These are phyloP conservation scores for Saturnispora diversa DNA, from an alignment of 805 yeast species.

Conservation along the genomic window DNA sequence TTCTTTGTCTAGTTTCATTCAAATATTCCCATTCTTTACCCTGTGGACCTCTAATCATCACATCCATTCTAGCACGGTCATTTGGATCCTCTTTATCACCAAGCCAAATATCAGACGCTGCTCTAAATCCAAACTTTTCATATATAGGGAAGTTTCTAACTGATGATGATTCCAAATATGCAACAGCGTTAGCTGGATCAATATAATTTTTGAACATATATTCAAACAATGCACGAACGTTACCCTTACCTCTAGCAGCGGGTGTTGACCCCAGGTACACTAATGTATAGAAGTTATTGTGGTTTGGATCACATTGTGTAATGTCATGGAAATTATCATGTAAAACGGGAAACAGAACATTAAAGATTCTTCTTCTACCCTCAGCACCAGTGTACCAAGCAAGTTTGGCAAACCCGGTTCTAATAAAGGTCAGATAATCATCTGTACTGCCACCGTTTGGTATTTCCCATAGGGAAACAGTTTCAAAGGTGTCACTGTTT, in stretches of 20 bases:
- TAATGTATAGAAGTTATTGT: slow-evolving; percentile 26
- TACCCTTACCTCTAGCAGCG: slow-evolving; percentile 49
- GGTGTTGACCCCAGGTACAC: slow-evolving; percentile 32
- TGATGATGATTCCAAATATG: slow-evolving; percentile 45
- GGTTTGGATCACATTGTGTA: slow-evolving; percentile 31
- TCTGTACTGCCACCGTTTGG: slow-evolving; percentile 41
- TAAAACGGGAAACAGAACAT: slow-evolving; percentile 43
- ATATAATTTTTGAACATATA: slow-evolving; percentile 40
- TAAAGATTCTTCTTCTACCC: slow-evolving; percentile 43
- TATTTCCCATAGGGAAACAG: slow-evolving; percentile 47
- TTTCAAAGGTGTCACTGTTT: slow-evolving; percentile 34
- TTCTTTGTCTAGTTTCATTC: slow-evolving; percentile 22
- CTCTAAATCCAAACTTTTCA: slow-evolving; percentile 42
- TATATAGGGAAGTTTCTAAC: slow-evolving; percentile 44
- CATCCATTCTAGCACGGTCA: slow-evolving; percentile 33
- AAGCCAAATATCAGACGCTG: slow-evolving; percentile 41
- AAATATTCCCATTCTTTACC: slow-evolving; percentile 27
- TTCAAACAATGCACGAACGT: slow-evolving; percentile 42
- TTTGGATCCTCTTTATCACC: slow-evolving; percentile 25
- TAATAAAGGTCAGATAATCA: slow-evolving; percentile 39
- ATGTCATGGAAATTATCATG: slow-evolving; percentile 42
- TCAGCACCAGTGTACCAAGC: slow-evolving; percentile 42
- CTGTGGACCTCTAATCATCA: slow-evolving; percentile 31
- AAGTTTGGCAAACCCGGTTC: slow-evolving; percentile 44
- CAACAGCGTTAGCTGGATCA: slow-evolving; percentile 33